phyloP scores from a whole-genome alignment of 352 stramenopile species.

The Phytophthora boehmeriae region DNA sequence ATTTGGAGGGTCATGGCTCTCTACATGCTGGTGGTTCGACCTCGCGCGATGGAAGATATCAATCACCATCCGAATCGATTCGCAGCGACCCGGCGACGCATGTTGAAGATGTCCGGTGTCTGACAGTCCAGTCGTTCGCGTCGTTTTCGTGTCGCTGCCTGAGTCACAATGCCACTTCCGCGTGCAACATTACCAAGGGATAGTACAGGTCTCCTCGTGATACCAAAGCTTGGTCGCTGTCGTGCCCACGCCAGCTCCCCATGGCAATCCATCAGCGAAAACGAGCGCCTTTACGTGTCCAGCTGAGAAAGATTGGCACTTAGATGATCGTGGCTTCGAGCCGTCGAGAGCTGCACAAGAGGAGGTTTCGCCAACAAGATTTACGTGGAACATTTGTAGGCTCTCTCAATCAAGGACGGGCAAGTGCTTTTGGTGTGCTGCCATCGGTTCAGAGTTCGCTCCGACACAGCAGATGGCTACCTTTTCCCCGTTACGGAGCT shows the following conservation, averaged over 20 bases:
- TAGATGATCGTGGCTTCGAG: neutral
- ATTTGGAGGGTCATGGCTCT: neutral
- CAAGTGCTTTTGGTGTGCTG: conserved; percentile 12
- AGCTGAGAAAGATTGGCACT: conserved; percentile 18
- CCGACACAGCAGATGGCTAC: conserved; percentile 24
- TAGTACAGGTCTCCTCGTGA: too few relatives aligned
- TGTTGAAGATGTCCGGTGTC: neutral
- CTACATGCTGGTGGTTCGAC: too few relatives aligned
- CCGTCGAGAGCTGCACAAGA: neutral
- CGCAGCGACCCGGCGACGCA: neutral
- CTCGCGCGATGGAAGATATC: neutral
- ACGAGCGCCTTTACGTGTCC: conserved; percentile 30
- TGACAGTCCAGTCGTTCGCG: neutral
- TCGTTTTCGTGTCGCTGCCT: neutral
- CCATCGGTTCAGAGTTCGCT: conserved; percentile 12
- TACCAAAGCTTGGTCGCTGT: neutral
- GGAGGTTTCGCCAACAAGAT: conserved; percentile 16
- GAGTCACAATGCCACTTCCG: neutral
- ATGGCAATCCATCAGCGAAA: conserved; percentile 23
- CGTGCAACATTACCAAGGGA: too few relatives aligned
- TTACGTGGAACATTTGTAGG: conserved; percentile 8
- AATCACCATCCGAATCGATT: neutral
- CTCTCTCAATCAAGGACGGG: conserved; percentile 16
- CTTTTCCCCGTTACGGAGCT: conserved; percentile 20
- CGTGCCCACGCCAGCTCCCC: conserved; percentile 22